Percentiles rank a stretch among this genome's conserved stretches.
These are phyloP conservation scores for Tetrahymena elliotti DNA, from an alignment of 73 alveolate genomes.

Conservation along the genomic window DNA sequence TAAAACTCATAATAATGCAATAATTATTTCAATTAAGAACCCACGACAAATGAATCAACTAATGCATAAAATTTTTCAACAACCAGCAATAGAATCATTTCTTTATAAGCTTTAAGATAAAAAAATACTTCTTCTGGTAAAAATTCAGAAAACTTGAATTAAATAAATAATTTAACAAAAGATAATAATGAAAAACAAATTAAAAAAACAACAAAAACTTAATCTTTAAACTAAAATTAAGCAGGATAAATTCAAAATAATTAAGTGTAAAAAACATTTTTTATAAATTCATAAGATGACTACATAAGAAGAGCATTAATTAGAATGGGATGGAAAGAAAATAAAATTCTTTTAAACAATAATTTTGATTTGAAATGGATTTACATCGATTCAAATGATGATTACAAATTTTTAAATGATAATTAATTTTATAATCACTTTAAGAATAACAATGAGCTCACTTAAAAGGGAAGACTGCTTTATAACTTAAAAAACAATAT, in stretches of 20 bases:
- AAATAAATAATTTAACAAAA: no score
- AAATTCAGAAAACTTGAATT: not conserved
- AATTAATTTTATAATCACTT: conserved; percentile 63
- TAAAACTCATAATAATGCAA: not conserved
- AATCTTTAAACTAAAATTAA: not conserved
- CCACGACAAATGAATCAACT: not conserved
- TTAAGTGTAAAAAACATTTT: conserved; percentile 14
- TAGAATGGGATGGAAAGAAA: conserved; percentile 68
- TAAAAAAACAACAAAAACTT: not conserved
- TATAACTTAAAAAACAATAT: conserved; percentile 42
- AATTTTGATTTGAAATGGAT: conserved; percentile 67
- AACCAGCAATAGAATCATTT: not conserved
- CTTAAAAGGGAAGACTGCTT: conserved; percentile 55
- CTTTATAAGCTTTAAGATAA: not conserved
- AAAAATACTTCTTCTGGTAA: not conserved
- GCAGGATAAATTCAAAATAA: not conserved
- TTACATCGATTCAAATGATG: conserved; percentile 49
- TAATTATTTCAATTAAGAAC: not conserved
- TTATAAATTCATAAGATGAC: conserved; percentile 49
- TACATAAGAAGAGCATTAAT: conserved; percentile 46
- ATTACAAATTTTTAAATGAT: conserved; percentile 37
- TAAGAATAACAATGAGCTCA: conserved; percentile 57
- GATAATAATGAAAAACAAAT: not conserved
- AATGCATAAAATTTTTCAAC: not conserved
- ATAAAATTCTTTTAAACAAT: conserved; percentile 1